A percentile compares a stretch with the other conserved stretches of the same genome.
These are phyloP conservation scores for Arachis stenosperma DNA, from an alignment of 306 rosid species.

Conservation along the genomic window DNA sequence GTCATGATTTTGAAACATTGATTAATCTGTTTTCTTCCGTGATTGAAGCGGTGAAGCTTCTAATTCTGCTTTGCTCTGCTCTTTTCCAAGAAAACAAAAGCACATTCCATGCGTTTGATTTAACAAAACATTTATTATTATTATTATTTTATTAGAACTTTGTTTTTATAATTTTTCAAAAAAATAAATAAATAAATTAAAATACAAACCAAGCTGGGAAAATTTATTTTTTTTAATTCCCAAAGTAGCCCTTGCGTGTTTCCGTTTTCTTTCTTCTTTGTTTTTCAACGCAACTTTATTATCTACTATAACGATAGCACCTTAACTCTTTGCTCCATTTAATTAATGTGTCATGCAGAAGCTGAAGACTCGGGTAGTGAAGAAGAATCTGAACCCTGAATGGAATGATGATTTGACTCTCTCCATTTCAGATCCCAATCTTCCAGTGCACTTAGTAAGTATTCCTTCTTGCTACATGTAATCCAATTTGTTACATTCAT, in stretches of 20 bases:
- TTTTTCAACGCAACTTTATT: background rate
- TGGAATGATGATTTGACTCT: conserved; percentile 91
- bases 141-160: no score
- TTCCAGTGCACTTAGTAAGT: conserved; percentile 68
- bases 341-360: conserved; percentile 52
- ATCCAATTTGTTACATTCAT: no score
- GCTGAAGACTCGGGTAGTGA: conserved; percentile 74
- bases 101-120: no score
- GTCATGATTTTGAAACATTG: background rate
- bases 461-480: conserved; percentile 1
- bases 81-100: background rate
- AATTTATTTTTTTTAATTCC: background rate
- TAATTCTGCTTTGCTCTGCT: background rate
- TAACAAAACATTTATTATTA: no score
- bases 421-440: conserved; percentile 61
- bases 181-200: background rate
- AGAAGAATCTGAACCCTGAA: conserved; percentile 69
- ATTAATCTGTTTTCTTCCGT: no score
- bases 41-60: no score
- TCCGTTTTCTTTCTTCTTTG: background rate
- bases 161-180: no score
- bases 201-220: no score
- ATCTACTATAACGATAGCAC: no score
- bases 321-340: conserved; percentile 36
- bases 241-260: background rate